phyloP scores from a whole-genome alignment of 768 basidiomycete genomes.

The Tricholomella constricta region DNA sequence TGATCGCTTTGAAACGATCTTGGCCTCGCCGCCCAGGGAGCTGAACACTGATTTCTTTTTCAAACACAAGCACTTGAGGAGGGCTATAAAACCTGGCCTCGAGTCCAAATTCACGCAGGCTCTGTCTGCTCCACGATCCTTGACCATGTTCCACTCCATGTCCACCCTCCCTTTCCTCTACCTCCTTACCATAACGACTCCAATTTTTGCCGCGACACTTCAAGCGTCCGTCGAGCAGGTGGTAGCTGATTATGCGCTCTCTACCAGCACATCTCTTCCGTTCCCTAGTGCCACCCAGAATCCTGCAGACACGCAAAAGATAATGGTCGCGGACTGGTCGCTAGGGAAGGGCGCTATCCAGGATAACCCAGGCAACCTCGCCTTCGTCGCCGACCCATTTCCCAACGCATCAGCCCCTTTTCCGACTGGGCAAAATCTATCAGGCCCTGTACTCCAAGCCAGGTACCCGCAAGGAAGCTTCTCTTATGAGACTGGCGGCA shows the following conservation, averaged over 20 bases:
- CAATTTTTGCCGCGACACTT: slow-evolving; percentile 24
- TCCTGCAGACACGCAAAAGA: slow-evolving; percentile 48
- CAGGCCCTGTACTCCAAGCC: slow-evolving; percentile 56
- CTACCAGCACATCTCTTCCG: slow-evolving; percentile 63
- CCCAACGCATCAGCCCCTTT: slow-evolving; percentile 45
- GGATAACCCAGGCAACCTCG: slow-evolving; percentile 54
- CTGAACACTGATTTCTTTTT: too few species aligned
- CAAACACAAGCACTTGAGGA: neutral
- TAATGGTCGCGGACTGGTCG: slow-evolving; percentile 60
- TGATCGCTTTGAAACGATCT: too few species aligned
- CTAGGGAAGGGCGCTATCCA: slow-evolving; percentile 63
- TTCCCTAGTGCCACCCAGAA: slow-evolving; percentile 65
- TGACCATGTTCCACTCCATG: slow-evolving; percentile 13
- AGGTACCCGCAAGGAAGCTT: slow-evolving; percentile 67
- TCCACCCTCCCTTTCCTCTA: slow-evolving; percentile 18
- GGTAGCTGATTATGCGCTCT: slow-evolving; percentile 53
- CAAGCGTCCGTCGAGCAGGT: slow-evolving; percentile 38
- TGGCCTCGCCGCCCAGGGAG: too few species aligned
- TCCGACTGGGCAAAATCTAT: slow-evolving; percentile 24
- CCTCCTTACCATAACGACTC: slow-evolving; percentile 10
- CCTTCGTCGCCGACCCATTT: slow-evolving; percentile 73
- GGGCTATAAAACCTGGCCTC: neutral
- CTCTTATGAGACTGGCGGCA: slow-evolving; percentile 62
- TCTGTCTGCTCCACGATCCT: neutral
- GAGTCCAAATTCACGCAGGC: neutral